These are phyloP conservation scores for Macrophomina phaseolina DNA, from an alignment of 2,329 filamentous ascomycete species.

Conservation along the genomic window DNA sequence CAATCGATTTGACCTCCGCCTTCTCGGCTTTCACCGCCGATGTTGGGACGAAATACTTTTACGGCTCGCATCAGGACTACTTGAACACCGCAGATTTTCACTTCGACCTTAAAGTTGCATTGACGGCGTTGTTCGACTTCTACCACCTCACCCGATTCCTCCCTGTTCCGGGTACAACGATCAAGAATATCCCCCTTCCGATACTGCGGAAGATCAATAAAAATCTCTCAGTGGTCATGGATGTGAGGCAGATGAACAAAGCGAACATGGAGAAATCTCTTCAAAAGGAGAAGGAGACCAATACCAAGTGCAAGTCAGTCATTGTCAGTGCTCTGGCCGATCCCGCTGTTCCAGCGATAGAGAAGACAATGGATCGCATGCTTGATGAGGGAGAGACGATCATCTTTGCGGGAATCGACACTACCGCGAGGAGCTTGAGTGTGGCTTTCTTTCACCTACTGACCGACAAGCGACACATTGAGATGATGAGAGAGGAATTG, in stretches of 20 bases:
- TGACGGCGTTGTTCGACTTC: not conserved
- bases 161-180: not conserved
- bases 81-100: not conserved
- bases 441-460: constrained; percentile 35
- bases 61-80: not conserved
- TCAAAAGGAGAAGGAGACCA: not conserved
- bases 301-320: not conserved
- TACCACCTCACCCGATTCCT: not conserved
- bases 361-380: constrained; percentile 43
- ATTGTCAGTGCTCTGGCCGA: not conserved
- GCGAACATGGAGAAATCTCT: not conserved
- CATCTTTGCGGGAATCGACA: constrained; percentile 41
- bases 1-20: not conserved
- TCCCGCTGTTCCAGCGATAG: constrained; percentile 28
- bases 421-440: constrained; percentile 36
- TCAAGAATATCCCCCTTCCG: not conserved
- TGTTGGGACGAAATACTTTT: not conserved
- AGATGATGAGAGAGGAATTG: not conserved
- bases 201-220: not conserved
- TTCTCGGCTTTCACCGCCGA: not conserved
- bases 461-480: not conserved
- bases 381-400: constrained; percentile 40
- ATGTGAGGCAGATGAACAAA: not conserved
- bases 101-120: not conserved
- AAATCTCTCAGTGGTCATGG: not conserved